These are phyloP conservation scores for Rutidosis leptorrhynchoides DNA, from an alignment of 129 eudicot species.

Conservation along the genomic window DNA sequence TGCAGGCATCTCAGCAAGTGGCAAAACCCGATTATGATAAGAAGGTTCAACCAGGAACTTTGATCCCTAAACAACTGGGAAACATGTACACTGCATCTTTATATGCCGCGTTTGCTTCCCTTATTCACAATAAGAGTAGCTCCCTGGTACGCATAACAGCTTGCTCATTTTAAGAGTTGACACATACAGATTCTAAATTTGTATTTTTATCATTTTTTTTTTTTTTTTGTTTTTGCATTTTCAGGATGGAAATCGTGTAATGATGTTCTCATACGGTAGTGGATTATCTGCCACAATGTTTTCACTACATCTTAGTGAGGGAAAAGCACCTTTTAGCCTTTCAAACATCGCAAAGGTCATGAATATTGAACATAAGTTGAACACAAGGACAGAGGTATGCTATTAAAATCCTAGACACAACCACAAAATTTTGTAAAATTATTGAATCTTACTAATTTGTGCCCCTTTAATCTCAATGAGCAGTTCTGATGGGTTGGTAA, in stretches of 20 bases:
- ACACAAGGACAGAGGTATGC: conserved; percentile 84
- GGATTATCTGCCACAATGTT: conserved; percentile 89
- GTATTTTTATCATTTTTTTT: too few relatives aligned
- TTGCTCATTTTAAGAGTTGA: conserved; percentile 8
- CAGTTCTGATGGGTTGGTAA: neutral
- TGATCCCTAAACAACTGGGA: conserved; percentile 93
- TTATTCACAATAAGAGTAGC: conserved; percentile 72
- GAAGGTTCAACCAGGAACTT: conserved; percentile 81
- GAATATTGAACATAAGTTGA: conserved; percentile 82
- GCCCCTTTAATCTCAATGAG: neutral
- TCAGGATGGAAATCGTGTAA: conserved; percentile 70
- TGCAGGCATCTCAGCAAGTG: conserved; percentile 86
- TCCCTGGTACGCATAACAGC: conserved; percentile 47
- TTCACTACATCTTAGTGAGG: conserved; percentile 66
- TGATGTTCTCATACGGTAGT: conserved; percentile 94
- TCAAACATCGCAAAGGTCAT: conserved; percentile 74
- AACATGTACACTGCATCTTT: conserved; percentile 98
- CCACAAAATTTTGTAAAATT: neutral
- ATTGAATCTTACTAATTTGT: neutral
- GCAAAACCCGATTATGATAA: conserved; percentile 73
- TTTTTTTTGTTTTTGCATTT: conserved; percentile 7
- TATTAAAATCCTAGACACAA: neutral
- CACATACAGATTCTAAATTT: conserved; percentile 1
- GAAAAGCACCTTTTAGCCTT: conserved; percentile 75
- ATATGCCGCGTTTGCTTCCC: conserved; percentile 91